Evolutionary conservation across 83 land plant genomes (phyloP), one percentile per base, ranked within the genome.

Genomic region (Picea engelmannii): DNA sequence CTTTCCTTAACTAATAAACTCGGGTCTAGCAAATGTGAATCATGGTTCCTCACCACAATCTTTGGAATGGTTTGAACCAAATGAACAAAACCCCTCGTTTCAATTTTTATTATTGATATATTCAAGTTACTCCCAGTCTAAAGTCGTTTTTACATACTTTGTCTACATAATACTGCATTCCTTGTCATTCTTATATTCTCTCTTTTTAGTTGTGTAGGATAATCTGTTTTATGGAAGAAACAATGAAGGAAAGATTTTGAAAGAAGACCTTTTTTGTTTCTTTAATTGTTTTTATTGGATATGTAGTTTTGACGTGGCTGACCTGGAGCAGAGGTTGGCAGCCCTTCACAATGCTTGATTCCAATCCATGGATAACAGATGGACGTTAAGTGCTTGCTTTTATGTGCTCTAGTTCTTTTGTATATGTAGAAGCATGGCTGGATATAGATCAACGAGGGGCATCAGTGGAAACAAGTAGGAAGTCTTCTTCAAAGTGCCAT

Each of bases 281-380:
- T n/a, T 40, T 70, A 8, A 15, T 10, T n/a, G 83, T 44, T 31
- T 44, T 44, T 31, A 31, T 31, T 31, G 35, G 35, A 31, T 31
- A 31, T 31, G 35, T 85, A 92, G 95, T 64, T 87, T 91, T 11
- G 89, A 84, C 58, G 83, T 90, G 21, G 88, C 85, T 71, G 89
- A 92, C 66, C 86, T 92, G 27, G 95, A 90, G 85, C 87, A 92
- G 88, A 87, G 95, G 78, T 6, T 90, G 85, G 93, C 93, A 59
- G 89, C 94, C 49, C 92, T 92, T 17, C 81, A 89, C 61, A 86
- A 83, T 55, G 84, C 87, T 4, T 90, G 87, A 90, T 31, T 79
- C 25, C 27, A 66, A 8, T 66, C 68, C 68, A 66, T 9, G 23
- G 13, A 11, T 66, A 66, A 9, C 27, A 25, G 13, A 66, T 70